Evolutionary conservation across 2,329 filamentous ascomycete species (phyloP).

Genomic region (Fusarium verticillioides): DNA sequence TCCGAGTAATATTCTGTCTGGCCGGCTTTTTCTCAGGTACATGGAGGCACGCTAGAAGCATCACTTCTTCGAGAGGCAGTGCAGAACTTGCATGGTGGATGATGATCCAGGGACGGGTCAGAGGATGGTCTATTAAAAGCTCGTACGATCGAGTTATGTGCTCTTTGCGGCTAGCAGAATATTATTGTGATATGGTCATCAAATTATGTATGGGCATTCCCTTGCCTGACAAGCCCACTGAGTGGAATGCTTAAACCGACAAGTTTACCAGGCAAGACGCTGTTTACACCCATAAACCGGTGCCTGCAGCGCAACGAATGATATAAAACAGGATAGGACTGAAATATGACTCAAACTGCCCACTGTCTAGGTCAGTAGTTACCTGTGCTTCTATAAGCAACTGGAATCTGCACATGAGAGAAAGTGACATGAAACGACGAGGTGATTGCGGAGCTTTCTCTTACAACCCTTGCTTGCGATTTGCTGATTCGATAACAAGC

Average conservation of each 20-base stretch:
- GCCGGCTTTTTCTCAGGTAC: neutral
- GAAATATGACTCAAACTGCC: conserved; percentile 2
- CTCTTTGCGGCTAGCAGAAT: neutral
- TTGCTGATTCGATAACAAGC: conserved; percentile 26
- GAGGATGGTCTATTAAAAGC: conserved; percentile 29
- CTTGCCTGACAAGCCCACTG: neutral
- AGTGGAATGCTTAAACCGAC: neutral
- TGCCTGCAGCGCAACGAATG: neutral
- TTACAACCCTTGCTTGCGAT: neutral
- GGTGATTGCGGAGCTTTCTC: conserved; percentile 1
- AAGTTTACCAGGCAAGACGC: neutral
- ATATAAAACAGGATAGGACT: neutral
- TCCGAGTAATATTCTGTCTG: neutral
- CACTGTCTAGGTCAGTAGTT: neutral
- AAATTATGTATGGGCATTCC: neutral
- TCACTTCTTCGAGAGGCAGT: conserved; percentile 33
- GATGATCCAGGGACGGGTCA: conserved; percentile 19
- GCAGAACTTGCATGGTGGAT: conserved; percentile 19
- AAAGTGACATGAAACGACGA: neutral
- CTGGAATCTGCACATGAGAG: neutral
- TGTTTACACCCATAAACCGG: neutral
- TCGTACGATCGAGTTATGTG: neutral
- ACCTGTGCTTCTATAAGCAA: neutral
- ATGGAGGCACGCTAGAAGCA: conserved; percentile 16
- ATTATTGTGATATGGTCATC: neutral